phyloP scores from a whole-genome alignment of 176 grass and related monocot species.

The Carex littledalei region DNA sequence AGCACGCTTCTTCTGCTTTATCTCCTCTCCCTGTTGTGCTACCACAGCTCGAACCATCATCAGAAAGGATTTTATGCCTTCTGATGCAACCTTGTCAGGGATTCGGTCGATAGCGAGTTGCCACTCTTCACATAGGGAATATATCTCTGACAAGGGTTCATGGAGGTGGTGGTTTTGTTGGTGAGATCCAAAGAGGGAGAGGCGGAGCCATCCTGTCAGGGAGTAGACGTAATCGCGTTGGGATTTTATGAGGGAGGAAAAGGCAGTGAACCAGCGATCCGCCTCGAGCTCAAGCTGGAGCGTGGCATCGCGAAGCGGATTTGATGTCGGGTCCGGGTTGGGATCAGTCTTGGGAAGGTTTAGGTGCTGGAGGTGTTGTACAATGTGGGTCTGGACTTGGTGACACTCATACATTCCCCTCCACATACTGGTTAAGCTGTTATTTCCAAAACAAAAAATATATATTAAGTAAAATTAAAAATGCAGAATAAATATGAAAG shows the following conservation, averaged over 20 bases:
- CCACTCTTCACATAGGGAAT: slow-evolving; percentile 87
- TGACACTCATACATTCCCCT: slow-evolving; percentile 99
- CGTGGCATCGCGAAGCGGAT: slow-evolving; percentile 66
- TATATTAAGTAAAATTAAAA: slow-evolving; percentile 15
- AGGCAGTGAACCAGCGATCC: slow-evolving; percentile 85
- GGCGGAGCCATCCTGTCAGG: slow-evolving; percentile 84
- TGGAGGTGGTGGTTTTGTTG: slow-evolving; percentile 51
- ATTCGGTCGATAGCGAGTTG: slow-evolving; percentile 86
- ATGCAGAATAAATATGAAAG: neutral
- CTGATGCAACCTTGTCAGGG: slow-evolving; percentile 87
- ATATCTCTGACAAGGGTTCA: slow-evolving; percentile 69
- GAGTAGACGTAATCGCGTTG: slow-evolving; percentile 90
- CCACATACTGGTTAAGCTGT: slow-evolving; percentile 96
- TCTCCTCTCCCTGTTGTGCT: slow-evolving; percentile 76
- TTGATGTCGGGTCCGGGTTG: slow-evolving; percentile 62
- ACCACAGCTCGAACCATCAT: slow-evolving; percentile 69
- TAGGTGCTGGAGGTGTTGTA: slow-evolving; percentile 87
- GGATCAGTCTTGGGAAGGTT: slow-evolving; percentile 62
- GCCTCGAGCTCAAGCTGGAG: slow-evolving; percentile 91
- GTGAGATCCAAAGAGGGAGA: slow-evolving; percentile 73
- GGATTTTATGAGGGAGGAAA: slow-evolving; percentile 78
- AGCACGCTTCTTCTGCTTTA: slow-evolving; percentile 81
- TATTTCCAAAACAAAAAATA: slow-evolving; percentile 22
- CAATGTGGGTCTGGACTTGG: slow-evolving; percentile 97
- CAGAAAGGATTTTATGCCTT: slow-evolving; percentile 93